Evolutionary conservation across 345 rosid species (phyloP).

Genomic region (Combretum micranthum): DNA sequence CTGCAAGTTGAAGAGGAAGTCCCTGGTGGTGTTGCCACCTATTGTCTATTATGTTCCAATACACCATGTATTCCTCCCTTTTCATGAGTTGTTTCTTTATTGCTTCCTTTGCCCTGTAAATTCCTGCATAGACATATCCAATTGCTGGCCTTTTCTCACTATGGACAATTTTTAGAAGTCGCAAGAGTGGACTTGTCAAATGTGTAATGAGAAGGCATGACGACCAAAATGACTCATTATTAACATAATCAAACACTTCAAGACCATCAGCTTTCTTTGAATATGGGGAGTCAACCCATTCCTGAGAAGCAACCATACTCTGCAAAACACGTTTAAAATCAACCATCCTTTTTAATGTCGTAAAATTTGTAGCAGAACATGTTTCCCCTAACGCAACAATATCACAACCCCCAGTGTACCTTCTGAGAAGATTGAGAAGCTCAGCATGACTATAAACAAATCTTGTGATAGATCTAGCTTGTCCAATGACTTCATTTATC

Average conservation of each 20-base stretch:
- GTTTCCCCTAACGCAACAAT: constrained; percentile 56
- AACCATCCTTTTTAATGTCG: constrained; percentile 48
- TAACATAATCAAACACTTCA: constrained; percentile 53
- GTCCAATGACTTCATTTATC: constrained; percentile 57
- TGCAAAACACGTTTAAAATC: constrained; percentile 58
- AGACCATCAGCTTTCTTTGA: constrained; percentile 72
- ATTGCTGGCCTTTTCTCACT: constrained; percentile 73
- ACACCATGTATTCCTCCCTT: constrained; percentile 53
- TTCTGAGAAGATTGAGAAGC: constrained; percentile 71
- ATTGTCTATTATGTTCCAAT: constrained; percentile 77
- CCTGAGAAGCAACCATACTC: constrained; percentile 76
- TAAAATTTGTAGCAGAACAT: constrained; percentile 62
- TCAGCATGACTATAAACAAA: constrained; percentile 64
- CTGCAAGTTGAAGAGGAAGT: constrained; percentile 81
- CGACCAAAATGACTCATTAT: constrained; percentile 75
- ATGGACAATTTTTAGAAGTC: constrained; percentile 43
- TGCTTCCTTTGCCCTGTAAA: constrained; percentile 73
- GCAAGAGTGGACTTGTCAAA: constrained; percentile 61
- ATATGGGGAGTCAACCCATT: constrained; percentile 67
- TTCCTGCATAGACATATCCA: constrained; percentile 80
- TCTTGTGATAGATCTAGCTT: constrained; percentile 74
- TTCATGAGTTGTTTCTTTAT: constrained; percentile 66
- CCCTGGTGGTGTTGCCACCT: constrained; percentile 70
- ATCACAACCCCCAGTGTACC: constrained; percentile 63
- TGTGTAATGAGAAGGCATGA: constrained; percentile 40